Percentiles rank a stretch among this genome's conserved stretches.
Evolutionary conservation across 805 yeast genomes (phyloP).

Genomic region (Kodamaea jinghongensis): DNA sequence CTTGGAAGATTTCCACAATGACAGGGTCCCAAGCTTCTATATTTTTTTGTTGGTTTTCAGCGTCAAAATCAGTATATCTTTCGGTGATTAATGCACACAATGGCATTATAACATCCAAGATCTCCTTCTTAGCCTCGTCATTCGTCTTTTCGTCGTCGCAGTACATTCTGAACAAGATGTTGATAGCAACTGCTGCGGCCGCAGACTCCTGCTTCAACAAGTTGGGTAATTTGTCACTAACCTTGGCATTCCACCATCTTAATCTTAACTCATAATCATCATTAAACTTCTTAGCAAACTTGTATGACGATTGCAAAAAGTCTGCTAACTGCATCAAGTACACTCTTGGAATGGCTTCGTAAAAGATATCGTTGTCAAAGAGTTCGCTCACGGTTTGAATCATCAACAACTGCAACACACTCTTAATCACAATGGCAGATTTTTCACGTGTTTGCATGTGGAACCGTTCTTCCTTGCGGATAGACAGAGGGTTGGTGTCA

Average conservation of each 20-base stretch:
- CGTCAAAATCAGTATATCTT: slow-evolving; percentile 71
- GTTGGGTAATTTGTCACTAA: slow-evolving; percentile 90
- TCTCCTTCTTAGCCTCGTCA: slow-evolving; percentile 42
- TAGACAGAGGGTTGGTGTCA: slow-evolving; percentile 15
- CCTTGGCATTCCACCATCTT: slow-evolving; percentile 87
- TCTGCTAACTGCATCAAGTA: slow-evolving; percentile 59
- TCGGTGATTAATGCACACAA: slow-evolving; percentile 69
- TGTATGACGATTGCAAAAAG: slow-evolving; percentile 65
- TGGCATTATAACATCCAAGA: slow-evolving; percentile 57
- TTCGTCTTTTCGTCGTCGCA: slow-evolving; percentile 57
- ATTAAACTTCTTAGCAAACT: slow-evolving; percentile 83
- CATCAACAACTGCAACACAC: slow-evolving; percentile 85
- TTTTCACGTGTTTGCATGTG: slow-evolving; percentile 50
- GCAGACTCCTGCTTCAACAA: slow-evolving; percentile 87
- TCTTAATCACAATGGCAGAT: slow-evolving; percentile 82
- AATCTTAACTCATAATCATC: slow-evolving; percentile 84
- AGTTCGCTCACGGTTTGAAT: slow-evolving; percentile 83
- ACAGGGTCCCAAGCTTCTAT: slow-evolving; percentile 90
- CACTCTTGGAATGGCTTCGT: slow-evolving; percentile 63
- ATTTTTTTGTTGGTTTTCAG: slow-evolving; percentile 73
- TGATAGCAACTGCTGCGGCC: slow-evolving; percentile 82
- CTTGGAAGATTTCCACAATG: slow-evolving; percentile 81
- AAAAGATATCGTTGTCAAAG: slow-evolving; percentile 67
- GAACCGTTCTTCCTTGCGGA: slow-evolving; percentile 27
- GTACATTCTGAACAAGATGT: slow-evolving; percentile 76